Conservation (phyloP, 371 early-diverging fungal species). For the Apophysomyces trapeziformis region DNA sequence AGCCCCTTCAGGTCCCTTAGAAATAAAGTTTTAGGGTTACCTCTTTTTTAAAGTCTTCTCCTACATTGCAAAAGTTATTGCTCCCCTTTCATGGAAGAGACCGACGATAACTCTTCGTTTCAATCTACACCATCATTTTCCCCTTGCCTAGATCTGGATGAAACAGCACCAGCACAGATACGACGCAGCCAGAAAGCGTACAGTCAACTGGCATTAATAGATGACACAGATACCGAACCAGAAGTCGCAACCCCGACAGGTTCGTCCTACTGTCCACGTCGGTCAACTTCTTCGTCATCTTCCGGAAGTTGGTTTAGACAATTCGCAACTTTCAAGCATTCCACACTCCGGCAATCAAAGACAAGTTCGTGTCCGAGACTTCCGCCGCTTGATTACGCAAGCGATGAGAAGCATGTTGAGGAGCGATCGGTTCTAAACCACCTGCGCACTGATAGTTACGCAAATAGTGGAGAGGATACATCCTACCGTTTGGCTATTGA, state of each 20-base stretch:
- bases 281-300: slow-evolving; percentile 2
- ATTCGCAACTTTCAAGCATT: not conserved
- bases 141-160: not conserved
- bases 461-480: not conserved
- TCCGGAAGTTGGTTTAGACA: slow-evolving; percentile 2
- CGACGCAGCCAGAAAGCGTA: not conserved
- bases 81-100: slow-evolving; percentile 2
- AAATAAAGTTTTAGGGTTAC: not conserved
- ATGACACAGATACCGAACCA: not conserved
- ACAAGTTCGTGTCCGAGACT: not conserved
- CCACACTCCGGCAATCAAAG: not conserved
- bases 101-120: not conserved
- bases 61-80: not conserved
- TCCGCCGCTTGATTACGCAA: not conserved
- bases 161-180: not conserved
- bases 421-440: not conserved
- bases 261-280: not conserved
- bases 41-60: slow-evolving; percentile 1
- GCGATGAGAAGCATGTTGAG: not conserved
- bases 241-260: not conserved
- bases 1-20: slow-evolving; percentile 2
- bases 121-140: not conserved
- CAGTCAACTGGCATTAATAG: not conserved
- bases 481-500: not conserved
- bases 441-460: not conserved